Evolutionary conservation across 768 basidiomycete species (phyloP).

Genomic region (Phylloporus rhodoxanthus): DNA sequence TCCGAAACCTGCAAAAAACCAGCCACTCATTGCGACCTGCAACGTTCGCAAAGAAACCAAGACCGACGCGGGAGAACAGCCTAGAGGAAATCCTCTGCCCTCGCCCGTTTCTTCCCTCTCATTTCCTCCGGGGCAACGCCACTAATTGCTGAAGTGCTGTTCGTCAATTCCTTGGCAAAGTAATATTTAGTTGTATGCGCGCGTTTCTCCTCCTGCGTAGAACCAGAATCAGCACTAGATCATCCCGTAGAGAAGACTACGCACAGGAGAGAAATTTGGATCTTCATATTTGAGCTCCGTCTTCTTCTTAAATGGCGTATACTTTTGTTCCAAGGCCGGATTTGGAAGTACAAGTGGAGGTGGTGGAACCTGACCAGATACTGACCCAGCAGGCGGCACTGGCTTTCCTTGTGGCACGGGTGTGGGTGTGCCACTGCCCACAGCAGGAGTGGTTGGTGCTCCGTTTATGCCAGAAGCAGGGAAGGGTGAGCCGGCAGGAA

Average conservation of each 20-base stretch:
- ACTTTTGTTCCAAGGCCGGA: constrained; percentile 53
- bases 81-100: constrained; percentile 82
- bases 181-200: constrained; percentile 61
- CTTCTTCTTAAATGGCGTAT: constrained; percentile 70
- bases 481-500: constrained; percentile 30
- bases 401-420: constrained; percentile 3
- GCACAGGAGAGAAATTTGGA: constrained; percentile 72
- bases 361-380: constrained; percentile 20
- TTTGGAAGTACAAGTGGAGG: constrained; percentile 46
- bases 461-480: constrained; percentile 22
- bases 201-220: constrained; percentile 70
- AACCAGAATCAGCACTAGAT: not conserved
- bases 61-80: constrained; percentile 21
- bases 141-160: constrained; percentile 24
- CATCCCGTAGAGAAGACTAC: constrained; percentile 20
- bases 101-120: constrained; percentile 77
- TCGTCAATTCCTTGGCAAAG: constrained; percentile 39
- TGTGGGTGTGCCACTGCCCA: constrained; percentile 26
- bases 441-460: constrained; percentile 10
- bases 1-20: constrained; percentile 29
- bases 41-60: constrained; percentile 24
- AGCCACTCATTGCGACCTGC: constrained; percentile 27
- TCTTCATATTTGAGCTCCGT: constrained; percentile 71
- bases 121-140: constrained; percentile 45
- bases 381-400: constrained; percentile 18